Evolutionary conservation across 2,329 filamentous ascomycete genomes (phyloP), one percentile per base, ranked within the genome.

Genomic region (Arachnopeziza araneosa): DNA sequence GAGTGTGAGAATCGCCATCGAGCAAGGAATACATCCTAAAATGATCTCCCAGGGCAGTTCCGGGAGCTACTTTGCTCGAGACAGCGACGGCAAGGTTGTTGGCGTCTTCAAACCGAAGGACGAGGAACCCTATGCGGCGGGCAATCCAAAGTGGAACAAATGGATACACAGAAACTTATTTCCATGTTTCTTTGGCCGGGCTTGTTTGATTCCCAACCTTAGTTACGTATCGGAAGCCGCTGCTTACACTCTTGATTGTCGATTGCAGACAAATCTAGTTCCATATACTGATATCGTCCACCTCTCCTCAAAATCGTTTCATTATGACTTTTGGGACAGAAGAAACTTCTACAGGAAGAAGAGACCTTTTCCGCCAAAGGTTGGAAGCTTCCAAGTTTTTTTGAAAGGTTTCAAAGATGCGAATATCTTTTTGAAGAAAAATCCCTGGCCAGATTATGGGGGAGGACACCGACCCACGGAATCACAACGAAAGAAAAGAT

Each of bases 21-120:
- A 93, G 70, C 85, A 96, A 73, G 93, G 91, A 50, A 84, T 93
- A 55, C 95, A 99, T 73, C 95, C 95, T 4, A 93, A 90, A 69
- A 90, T 99, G 85, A 99, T 99, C 67, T 88, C 93, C 0, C 95
- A 99, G 74, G 95, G 95, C 49, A 98, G 93, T 75, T 98, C 95
- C 2, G 95, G 95, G 54, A 97, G 93, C 75, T 99, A 99, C 77
- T 99, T 99, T 80, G 95, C 95, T 24, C 84, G 93, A 61, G 96
- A 96, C 69, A 84, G 84, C 1, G 88, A 93, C 59, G 95, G 95
- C 56, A 97, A 96, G 77, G 91, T 97, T 19, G 91, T 99, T 3
- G 95, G 93, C 44, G 95, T 99, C 4, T 99, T 99, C 78, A 99
- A 99, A 75, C 95, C 95, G 50, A 99, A 99, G 76, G 95, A 99